Base-by-base conservation (phyloP, 2,329 filamentous ascomycete genomes). In the Botrytis medusae region DNA sequence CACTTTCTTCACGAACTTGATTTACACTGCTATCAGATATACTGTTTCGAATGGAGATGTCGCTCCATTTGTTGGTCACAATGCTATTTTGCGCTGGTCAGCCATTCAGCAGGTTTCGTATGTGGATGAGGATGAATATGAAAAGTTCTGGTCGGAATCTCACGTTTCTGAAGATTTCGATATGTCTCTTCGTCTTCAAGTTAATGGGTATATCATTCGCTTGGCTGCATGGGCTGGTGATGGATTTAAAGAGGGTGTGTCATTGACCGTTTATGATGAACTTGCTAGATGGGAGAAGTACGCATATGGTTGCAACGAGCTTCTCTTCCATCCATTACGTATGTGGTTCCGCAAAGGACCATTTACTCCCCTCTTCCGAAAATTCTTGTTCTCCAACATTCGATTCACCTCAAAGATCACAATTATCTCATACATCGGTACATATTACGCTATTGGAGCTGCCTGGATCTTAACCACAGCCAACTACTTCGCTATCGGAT, bases 201-300 rank as follows among this genome's bases (percentile, higher is more conserved):
- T 89, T 76, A 88, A 84, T 75, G 91, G 91, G 42, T 94, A 93
- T 81, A 89, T 91, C 75, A 91, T 93, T 77, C 90, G 92, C 44
- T 85, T 94, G 37, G 91, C 90, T 14, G 89, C 90, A 32, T 94
- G 92, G 86, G 90, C 90, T 10, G 90, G 90, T 54, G 89, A 91
- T n/a, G 92, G 90, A 67, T 94, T 94, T 85, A 91, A 94, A 81
- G 93, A 95, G 81, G 93, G 93, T 76, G 93, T 95, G 71, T 95
- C 93, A 1, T 85, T 95, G 73, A 95, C 93, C 0, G 92, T 95
- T 16, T 94, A 95, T 80, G 93, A 95, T 82, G 93, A 95, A 82
- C 86, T 95, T 74, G 91, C 92, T 2, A 91, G 93, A 73, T 95
- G 93, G 93, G 93, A 95, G 80, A 95, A 95, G 83, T 94, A 94